Evolutionary conservation across 441 rosid species (phyloP), one percentile per base, ranked within the genome.

Genomic region (Capsella rubella): DNA sequence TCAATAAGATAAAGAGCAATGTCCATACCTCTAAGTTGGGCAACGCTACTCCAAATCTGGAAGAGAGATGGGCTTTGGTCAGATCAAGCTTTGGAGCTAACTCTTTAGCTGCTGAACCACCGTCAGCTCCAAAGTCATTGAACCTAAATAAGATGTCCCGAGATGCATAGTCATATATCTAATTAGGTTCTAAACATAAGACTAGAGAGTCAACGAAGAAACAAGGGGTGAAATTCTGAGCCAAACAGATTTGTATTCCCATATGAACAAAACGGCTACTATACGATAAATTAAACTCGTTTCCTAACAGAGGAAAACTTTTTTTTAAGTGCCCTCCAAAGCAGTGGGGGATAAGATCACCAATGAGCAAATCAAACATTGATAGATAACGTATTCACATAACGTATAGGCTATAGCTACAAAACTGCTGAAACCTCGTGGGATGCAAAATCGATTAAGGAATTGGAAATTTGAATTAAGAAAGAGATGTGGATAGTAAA

Each of bases 101-200:
- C 49, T 80, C 72, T 75, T 77, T 83, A 6, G 93, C 91, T 6
- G 89, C 93, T 28, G 85, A 89, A 42, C 97, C 97, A 49, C 97
- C 97, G 64, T 89, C 85, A 40, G 53, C 8, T 12, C 90, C 93
- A 78, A 83, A 91, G 32, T 87, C 95, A 57, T 68, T 91, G 80
- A 82, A 89, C 82, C 97, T 85, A 39, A 69, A 51, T 55, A 46
- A 43, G 14, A 65, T 34, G 16, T 31, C 8, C 39, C 21, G 15
- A 57, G 10, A 62, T 39, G 4, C 10, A 13, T 39, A 39, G 42
- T 39, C 47, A 42, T 42, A 42, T 42, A 42, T 4, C 14, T 21
- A 27, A 60, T 25, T 37, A 49, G 37, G 39, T 14, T 25, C 13
- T n/a, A 70, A 47, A 13, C 67, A 50, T 37, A 49, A 37, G 43